Evolutionary conservation across 2,329 filamentous ascomycete genomes (phyloP), one percentile per base, ranked within the genome.

Genomic region (Paecilomyces sp.): DNA sequence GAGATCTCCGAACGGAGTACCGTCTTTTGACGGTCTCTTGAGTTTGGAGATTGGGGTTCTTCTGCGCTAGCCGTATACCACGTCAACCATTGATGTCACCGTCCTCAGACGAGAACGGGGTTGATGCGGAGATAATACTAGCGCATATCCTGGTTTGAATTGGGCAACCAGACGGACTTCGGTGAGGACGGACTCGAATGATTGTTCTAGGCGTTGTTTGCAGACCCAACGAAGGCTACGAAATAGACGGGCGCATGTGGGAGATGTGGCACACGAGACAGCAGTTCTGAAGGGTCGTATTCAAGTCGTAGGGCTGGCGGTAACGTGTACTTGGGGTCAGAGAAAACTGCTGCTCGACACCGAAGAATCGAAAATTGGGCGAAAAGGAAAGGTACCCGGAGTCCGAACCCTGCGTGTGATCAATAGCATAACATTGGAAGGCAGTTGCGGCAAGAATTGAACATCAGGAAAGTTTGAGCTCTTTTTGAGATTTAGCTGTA

Each of bases 41-140:
- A 15, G 30, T 56, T 54, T 22, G 18, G 54, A 60, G 53, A 41
- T 34, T 52, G 50, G 33, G 24, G 28, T 56, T 36, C 51, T 57
- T 96, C 82, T 96, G 83, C 90, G 91, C 91, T 85, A 92, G 84
- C 86, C 86, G 89, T 96, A 87, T 96, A 96, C 88, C 91, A 91
- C 86, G 85, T 86, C 88, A 89, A 91, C 88, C 72, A 81, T 77
- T 68, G 70, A 70, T 55, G 54, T 33, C 1, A 47, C 41, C 31
- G 36, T 65, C 63, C 65, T 62, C 60, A 64, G 61, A 57, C 65
- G 69, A 63, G 64, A 71, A 70, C 62, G 63, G 66, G 88, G 85
- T 87, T 85, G 83, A 88, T 85, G 87, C 87, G 90, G 89, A 89
- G 91, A 96, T 96, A 79, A 91, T 85, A 79, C 83, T 88, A 87